Percentiles rank a stretch among this genome's conserved stretches.
Evolutionary conservation across 2,329 filamentous ascomycete genomes (phyloP).

Genomic region (Colletotrichum kahawae): DNA sequence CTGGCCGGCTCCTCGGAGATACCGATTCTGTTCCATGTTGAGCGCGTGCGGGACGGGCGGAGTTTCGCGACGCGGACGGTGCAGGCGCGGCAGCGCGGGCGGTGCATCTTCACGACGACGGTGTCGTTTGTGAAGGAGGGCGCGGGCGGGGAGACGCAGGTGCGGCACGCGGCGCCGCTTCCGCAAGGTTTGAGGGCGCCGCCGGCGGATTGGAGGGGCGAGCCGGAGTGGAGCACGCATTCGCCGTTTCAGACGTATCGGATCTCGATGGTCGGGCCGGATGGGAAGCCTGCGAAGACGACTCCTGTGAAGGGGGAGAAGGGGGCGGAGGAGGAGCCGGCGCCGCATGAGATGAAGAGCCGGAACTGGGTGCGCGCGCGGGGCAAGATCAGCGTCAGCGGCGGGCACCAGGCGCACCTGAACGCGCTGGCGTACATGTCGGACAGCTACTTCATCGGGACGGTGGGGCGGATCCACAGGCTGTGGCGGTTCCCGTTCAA

Average conservation of each 20-base stretch:
- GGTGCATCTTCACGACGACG: conserved; percentile 94
- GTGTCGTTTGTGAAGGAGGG: conserved; percentile 81
- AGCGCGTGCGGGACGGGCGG: conserved; percentile 87
- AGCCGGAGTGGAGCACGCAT: conserved; percentile 55
- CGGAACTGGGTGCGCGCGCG: conserved; percentile 75
- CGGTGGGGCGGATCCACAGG: conserved; percentile 79
- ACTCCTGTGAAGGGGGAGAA: too few species aligned
- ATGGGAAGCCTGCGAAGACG: not conserved
- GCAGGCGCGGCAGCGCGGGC: conserved; percentile 88
- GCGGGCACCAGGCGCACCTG: conserved; percentile 81
- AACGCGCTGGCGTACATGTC: conserved; percentile 91
- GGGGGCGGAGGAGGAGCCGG: too few species aligned
- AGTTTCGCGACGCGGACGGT: conserved; percentile 93
- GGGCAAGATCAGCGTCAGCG: conserved; percentile 74
- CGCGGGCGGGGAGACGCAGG: conserved; percentile 53
- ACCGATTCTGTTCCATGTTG: conserved; percentile 93
- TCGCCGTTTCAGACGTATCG: conserved; percentile 53
- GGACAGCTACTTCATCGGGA: conserved; percentile 93
- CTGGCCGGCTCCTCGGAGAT: conserved; percentile 85
- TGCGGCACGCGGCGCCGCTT: conserved; percentile 70
- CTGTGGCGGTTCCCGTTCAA: conserved; percentile 74
- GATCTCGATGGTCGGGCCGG: conserved; percentile 39
- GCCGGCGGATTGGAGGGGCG: conserved; percentile 41
- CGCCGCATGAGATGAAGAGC: conserved; percentile 8
- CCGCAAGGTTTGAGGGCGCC: conserved; percentile 49